These are phyloP conservation scores for Diaporthe vaccinii DNA, from an alignment of 2,329 filamentous ascomycete species.

Conservation along the genomic window DNA sequence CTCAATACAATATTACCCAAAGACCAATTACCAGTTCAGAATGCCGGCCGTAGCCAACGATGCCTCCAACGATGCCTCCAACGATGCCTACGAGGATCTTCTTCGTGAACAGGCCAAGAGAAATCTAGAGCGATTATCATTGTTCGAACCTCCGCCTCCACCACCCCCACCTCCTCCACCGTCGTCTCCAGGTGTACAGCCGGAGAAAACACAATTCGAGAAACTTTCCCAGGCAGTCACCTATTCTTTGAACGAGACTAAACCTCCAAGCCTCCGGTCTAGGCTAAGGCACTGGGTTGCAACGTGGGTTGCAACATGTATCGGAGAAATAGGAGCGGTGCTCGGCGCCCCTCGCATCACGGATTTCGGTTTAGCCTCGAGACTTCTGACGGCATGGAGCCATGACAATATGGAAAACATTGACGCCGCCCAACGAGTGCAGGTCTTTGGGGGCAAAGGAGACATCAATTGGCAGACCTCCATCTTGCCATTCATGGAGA, in stretches of 20 bases:
- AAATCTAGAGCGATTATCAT: background rate
- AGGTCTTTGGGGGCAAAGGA: conserved; percentile 4
- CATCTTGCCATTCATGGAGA: background rate
- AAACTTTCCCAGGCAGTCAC: background rate
- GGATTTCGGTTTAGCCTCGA: background rate
- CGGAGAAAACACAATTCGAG: background rate
- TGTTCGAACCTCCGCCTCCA: background rate
- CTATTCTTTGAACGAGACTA: background rate
- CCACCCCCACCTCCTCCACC: background rate
- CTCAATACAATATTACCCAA: background rate
- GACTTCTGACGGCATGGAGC: background rate
- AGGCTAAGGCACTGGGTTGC: background rate
- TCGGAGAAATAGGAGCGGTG: background rate
- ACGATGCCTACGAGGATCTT: background rate
- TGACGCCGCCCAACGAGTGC: background rate
- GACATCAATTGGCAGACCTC: background rate
- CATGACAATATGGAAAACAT: background rate
- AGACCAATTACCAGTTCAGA: background rate
- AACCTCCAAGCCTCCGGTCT: background rate
- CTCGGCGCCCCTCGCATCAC: background rate
- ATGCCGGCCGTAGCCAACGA: background rate
- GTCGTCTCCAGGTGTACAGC: background rate
- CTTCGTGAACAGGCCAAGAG: background rate
- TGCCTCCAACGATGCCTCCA: background rate
- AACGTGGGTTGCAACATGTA: background rate